phyloP scores from a whole-genome alignment of 2,329 filamentous ascomycete genomes.

The Penicillium italicum region DNA sequence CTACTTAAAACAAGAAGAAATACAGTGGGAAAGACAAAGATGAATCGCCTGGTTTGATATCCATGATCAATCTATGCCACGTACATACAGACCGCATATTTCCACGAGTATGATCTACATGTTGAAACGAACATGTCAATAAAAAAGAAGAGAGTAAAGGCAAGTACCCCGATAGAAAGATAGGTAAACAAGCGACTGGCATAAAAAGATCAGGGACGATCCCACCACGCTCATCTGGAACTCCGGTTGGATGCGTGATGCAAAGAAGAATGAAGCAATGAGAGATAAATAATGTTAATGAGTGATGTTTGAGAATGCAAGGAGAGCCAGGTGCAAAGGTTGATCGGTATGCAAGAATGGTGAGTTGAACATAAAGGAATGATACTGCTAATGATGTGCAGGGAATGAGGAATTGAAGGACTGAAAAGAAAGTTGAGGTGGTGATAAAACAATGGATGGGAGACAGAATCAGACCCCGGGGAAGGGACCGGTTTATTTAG shows the following conservation, averaged over 20 bases:
- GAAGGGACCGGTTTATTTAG: conserved; percentile 6
- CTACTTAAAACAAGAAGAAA: background rate
- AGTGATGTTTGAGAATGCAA: conserved; percentile 1
- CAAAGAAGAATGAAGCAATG: conserved; percentile 7
- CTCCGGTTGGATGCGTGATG: conserved; percentile 30
- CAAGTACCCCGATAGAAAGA: conserved; percentile 9
- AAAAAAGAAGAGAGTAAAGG: background rate
- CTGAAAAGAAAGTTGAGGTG: background rate
- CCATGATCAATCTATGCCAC: conserved; percentile 3
- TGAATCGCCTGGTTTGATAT: background rate
- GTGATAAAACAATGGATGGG: background rate
- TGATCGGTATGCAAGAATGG: background rate
- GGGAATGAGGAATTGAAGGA: background rate
- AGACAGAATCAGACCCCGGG: background rate
- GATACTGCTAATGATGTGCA: conserved; percentile 2
- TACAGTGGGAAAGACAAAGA: background rate
- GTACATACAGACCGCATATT: conserved; percentile 1
- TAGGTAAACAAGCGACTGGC: background rate
- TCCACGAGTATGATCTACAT: conserved; percentile 1
- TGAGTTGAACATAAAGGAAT: conserved; percentile 7
- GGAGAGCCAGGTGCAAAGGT: conserved; percentile 3
- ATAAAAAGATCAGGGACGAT: conserved; percentile 10
- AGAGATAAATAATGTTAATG: conserved; percentile 1
- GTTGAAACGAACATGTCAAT: background rate
- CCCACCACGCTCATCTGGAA: conserved; percentile 24